A percentile compares a stretch with the other conserved stretches of the same genome.
phyloP scores from a whole-genome alignment of 495 filamentous ascomycete genomes.

The Hypoxylon lienhwacheense region DNA sequence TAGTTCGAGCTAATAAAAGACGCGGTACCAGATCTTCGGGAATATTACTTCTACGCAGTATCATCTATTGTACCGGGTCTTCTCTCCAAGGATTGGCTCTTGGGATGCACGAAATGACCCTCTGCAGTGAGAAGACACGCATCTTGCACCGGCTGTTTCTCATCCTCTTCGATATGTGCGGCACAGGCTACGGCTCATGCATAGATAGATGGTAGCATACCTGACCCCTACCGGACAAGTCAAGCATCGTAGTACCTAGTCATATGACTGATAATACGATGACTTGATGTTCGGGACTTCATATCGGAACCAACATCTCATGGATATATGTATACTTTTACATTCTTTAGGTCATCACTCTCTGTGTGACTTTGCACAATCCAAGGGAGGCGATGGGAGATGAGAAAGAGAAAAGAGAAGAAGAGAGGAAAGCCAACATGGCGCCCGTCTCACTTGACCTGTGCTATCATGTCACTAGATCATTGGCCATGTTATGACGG shows the following conservation, averaged over 20 bases:
- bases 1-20: constrained; percentile 38
- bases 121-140: too few relatives aligned
- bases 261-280: too few relatives aligned
- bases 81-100: constrained; percentile 26
- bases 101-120: constrained; percentile 23
- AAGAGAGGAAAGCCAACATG: constrained; percentile 6
- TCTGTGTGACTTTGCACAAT: constrained; percentile 5
- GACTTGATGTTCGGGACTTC: too few relatives aligned
- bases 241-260: too few relatives aligned
- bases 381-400: constrained; percentile 6
- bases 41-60: too few relatives aligned
- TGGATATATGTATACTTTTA: too few relatives aligned
- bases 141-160: constrained; percentile 15
- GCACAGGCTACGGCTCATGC: constrained; percentile 4
- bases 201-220: too few relatives aligned
- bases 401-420: background rate
- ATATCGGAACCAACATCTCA: too few relatives aligned
- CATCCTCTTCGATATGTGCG: background rate
- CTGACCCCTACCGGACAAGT: too few relatives aligned
- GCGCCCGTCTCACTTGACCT: constrained; percentile 8
- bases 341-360: constrained; percentile 13
- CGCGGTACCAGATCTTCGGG: constrained; percentile 41
- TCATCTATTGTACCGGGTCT: constrained; percentile 13
- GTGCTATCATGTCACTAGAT: constrained; percentile 12
- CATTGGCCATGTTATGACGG: constrained; percentile 20